Conservation (phyloP, 2,329 filamentous ascomycete genomes). For the Mycosphaerella sp. region DNA sequence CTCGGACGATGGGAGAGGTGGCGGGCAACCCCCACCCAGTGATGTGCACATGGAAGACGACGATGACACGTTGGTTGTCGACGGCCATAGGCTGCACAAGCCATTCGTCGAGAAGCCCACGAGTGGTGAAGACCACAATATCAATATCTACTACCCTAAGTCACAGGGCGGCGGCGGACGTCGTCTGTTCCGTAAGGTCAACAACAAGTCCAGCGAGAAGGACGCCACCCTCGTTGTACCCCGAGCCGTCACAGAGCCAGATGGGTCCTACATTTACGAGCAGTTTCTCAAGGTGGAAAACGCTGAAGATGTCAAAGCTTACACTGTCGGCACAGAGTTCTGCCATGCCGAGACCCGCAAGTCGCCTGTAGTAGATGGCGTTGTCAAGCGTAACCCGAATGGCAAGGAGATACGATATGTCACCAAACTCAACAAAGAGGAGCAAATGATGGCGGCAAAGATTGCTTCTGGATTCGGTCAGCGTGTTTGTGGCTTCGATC, state of each 20-base stretch:
- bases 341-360: conserved; percentile 97
- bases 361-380: conserved; percentile 91
- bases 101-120: conserved; percentile 98
- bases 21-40: conserved; percentile 51
- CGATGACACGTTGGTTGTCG: conserved; percentile 79
- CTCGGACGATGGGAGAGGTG: conserved; percentile 59
- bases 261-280: conserved; percentile 89
- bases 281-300: conserved; percentile 96
- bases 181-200: conserved; percentile 91
- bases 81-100: conserved; percentile 74
- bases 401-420: conserved; percentile 97
- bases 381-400: conserved; percentile 92
- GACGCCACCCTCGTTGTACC: conserved; percentile 70
- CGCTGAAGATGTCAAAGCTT: conserved; percentile 96
- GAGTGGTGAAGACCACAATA: conserved; percentile 98
- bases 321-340: conserved; percentile 86
- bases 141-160: conserved; percentile 92
- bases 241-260: conserved; percentile 70
- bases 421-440: conserved; percentile 71
- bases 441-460: conserved; percentile 78
- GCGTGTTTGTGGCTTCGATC: conserved; percentile 89
- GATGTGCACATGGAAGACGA: conserved; percentile 84
- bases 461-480: conserved; percentile 92
- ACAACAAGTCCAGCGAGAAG: conserved; percentile 97
- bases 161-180: conserved; percentile 82